Evolutionary conservation across 176 grass and related monocot genomes (phyloP).

Genomic region (Saccharum officinarum): DNA sequence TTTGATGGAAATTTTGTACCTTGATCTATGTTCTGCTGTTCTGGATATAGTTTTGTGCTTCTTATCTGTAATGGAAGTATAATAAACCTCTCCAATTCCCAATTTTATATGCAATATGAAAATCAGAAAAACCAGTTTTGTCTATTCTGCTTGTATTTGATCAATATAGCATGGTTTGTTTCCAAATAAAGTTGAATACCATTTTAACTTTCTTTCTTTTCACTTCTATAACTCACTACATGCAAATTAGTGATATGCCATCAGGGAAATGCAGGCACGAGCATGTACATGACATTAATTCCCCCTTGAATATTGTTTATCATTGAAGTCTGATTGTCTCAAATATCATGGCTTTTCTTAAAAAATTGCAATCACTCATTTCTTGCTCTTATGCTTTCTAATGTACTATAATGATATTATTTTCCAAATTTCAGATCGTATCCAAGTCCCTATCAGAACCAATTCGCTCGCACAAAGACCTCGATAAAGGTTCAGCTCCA

Average conservation of each 20-base stretch:
- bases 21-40: not conserved
- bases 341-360: constrained; percentile 5
- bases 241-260: not conserved
- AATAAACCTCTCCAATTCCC: not conserved
- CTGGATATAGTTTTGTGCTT: not conserved
- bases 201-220: not conserved
- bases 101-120: not conserved
- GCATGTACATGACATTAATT: not conserved
- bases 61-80: not conserved
- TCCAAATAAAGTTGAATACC: constrained; percentile 6
- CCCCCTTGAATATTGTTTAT: constrained; percentile 4
- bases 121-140: not conserved
- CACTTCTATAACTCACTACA: not conserved
- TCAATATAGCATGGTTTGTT: not conserved
- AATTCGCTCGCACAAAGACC: constrained; percentile 93
- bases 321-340: not conserved
- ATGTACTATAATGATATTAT: constrained; percentile 17
- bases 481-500: constrained; percentile 70
- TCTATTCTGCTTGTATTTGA: constrained; percentile 8
- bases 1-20: not conserved
- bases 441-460: constrained; percentile 78
- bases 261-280: not conserved
- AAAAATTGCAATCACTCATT: not conserved
- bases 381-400: constrained; percentile 1
- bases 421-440: constrained; percentile 72